Conservation (phyloP, 306 rosid species). For the Datisca glomerata region DNA sequence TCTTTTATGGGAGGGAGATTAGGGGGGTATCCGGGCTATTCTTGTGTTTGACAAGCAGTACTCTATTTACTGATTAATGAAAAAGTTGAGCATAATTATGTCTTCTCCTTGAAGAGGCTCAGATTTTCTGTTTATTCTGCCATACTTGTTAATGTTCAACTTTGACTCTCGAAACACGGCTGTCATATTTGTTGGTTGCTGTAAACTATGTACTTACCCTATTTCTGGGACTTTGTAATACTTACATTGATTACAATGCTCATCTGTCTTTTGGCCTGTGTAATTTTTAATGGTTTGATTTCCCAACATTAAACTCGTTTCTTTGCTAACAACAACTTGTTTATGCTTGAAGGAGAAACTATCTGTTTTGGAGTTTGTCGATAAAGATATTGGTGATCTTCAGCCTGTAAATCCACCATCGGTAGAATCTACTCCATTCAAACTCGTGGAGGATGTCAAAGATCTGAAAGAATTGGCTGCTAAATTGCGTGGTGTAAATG, state of each 20-base stretch:
- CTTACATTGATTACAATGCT: not conserved
- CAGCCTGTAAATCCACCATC: slow-evolving; percentile 47
- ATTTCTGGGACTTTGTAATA: not conserved
- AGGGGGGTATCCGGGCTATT: too few relatives aligned
- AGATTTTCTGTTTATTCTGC: too few relatives aligned
- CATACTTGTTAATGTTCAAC: too few relatives aligned
- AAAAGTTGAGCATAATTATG: too few relatives aligned
- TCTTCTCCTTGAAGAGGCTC: too few relatives aligned
- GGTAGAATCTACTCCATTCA: slow-evolving; percentile 57
- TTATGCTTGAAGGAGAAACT: slow-evolving; percentile 38
- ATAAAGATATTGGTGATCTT: slow-evolving; percentile 27
- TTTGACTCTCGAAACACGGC: too few relatives aligned
- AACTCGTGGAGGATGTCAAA: slow-evolving; percentile 61
- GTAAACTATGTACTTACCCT: not conserved
- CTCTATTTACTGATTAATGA: too few relatives aligned
- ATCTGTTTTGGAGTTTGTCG: slow-evolving; percentile 60
- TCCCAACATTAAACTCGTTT: not conserved
- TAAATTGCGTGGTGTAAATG: slow-evolving; percentile 56
- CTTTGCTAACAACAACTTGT: slow-evolving; percentile 11
- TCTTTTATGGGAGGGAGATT: too few relatives aligned
- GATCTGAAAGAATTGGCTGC: slow-evolving; percentile 72
- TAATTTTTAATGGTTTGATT: not conserved
- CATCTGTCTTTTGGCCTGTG: not conserved
- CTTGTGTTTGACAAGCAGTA: too few relatives aligned
- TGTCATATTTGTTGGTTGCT: not conserved